Evolutionary conservation across 306 rosid genomes (phyloP), one percentile per base, ranked within the genome.

Genomic region (Benincasa hispida): DNA sequence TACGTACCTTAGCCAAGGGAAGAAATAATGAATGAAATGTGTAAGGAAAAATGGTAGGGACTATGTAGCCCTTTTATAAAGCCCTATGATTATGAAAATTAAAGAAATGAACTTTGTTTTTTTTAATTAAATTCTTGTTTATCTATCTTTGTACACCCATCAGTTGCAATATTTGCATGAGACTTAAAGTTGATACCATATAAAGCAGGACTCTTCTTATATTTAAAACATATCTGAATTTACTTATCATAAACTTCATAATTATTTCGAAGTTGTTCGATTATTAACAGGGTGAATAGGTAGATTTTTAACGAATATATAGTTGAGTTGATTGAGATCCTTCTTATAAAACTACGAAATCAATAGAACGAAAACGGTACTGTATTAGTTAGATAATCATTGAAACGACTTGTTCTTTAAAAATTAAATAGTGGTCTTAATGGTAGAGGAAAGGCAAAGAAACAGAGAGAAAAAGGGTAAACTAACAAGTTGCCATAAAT

Each of bases 71-170:
- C 10, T 45, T 70, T 70, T 70, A 70, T 70, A 70, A 41, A 41
- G 22, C 34, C 34, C n/a, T 47, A 6, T 18, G 32, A 25, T 28
- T 48, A 17, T 48, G 17, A 51, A 18, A 27, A 15, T 4, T 5
- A 17, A 50, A 50, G 21, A 72, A 50, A 25, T 72, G 0, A 18
- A 50, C 5, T 22, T 42, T 70, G 32, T 70, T 70, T 47, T 69
- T 13, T 22, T 15, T 24, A 0, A 70, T 45, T 47, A 25, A 47
- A 47, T 27, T 15, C 15, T 70, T 45, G 58, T 72, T 48, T 28
- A 72, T 72, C 27, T 50, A 50, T 50, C 61, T 72, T 72, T 72
- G 60, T 72, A 48, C 76, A 72, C 76, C 45, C 32, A 50, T 6
- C 11, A 72, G 27, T 72, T 72, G 60, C 76, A 72, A 51, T 72